Conservation (phyloP, 371 early-diverging fungal genomes). For the Mortierella sp. region DNA sequence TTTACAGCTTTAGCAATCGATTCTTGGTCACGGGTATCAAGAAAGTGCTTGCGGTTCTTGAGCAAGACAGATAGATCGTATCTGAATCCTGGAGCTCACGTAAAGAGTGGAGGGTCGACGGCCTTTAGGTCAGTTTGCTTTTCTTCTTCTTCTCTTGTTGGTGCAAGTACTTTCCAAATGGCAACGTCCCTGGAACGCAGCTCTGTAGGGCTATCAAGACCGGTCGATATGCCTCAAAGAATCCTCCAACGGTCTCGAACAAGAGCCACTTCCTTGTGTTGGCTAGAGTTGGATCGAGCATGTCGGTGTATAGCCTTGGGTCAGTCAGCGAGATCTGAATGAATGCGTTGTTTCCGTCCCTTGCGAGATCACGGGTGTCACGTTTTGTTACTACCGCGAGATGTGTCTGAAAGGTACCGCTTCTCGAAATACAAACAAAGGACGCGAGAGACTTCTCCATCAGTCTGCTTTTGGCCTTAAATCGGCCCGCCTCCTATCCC, state of each 20-base stretch:
- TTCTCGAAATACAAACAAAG: slow-evolving; percentile 52
- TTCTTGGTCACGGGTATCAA: slow-evolving; percentile 15
- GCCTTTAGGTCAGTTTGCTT: too few species aligned
- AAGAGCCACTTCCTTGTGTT: slow-evolving; percentile 38
- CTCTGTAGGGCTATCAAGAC: slow-evolving; percentile 58
- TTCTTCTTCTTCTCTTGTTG: slow-evolving; percentile 23
- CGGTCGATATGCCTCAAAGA: slow-evolving; percentile 63
- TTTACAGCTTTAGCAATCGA: slow-evolving; percentile 4
- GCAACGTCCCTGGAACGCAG: slow-evolving; percentile 43
- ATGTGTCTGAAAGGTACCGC: slow-evolving; percentile 22
- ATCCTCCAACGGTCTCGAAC: slow-evolving; percentile 58
- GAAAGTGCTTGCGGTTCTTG: not conserved
- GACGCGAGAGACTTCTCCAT: slow-evolving; percentile 55
- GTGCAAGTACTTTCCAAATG: slow-evolving; percentile 58
- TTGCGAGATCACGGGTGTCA: slow-evolving; percentile 34
- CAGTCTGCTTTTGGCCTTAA: slow-evolving; percentile 52
- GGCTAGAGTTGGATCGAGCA: not conserved
- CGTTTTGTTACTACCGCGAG: slow-evolving; percentile 58
- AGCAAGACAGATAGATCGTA: slow-evolving; percentile 54
- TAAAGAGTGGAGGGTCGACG: slow-evolving; percentile 51
- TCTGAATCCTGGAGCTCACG: slow-evolving; percentile 53
- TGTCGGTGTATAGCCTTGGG: slow-evolving; percentile 18
- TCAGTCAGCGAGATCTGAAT: slow-evolving; percentile 52
- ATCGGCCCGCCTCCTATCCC: slow-evolving; percentile 14
- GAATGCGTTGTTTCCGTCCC: slow-evolving; percentile 12